Percentiles rank a stretch among this genome's conserved stretches.
Conservation (phyloP, 83 land plant species). For the Picea abies region DNA sequence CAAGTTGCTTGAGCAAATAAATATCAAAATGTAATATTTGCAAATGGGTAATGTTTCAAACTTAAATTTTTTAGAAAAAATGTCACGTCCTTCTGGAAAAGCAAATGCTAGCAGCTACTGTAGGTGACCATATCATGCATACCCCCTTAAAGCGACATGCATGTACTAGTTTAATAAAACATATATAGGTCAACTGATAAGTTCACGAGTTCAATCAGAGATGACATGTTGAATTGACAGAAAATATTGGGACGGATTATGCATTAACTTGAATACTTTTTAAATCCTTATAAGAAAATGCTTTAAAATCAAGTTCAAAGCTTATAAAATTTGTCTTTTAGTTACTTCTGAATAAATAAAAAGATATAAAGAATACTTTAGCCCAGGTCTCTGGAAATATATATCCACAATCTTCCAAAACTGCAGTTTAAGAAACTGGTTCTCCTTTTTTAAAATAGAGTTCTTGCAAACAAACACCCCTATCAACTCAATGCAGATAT, state of each 20-base stretch:
- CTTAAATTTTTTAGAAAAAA: background rate
- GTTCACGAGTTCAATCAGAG: too few relatives aligned
- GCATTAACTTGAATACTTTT: background rate
- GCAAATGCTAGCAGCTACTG: background rate
- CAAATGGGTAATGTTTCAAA: background rate
- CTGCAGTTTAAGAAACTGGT: background rate
- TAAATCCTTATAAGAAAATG: background rate
- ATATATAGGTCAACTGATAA: too few relatives aligned
- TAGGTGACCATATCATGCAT: background rate
- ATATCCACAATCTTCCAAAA: background rate
- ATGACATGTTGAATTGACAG: background rate
- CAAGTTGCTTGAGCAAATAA: too few relatives aligned
- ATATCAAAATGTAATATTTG: background rate
- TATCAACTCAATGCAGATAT: background rate
- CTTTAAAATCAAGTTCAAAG: background rate
- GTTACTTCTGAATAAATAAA: background rate
- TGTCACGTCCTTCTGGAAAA: background rate
- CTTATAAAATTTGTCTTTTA: background rate
- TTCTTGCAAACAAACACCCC: background rate
- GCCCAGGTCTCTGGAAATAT: constrained; percentile 2
- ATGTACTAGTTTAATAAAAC: background rate
- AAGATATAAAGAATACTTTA: background rate
- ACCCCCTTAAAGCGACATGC: background rate
- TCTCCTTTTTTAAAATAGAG: background rate
- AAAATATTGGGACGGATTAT: background rate